phyloP scores from a whole-genome alignment of 768 basidiomycete species.

The Pisolithus microcarpus region DNA sequence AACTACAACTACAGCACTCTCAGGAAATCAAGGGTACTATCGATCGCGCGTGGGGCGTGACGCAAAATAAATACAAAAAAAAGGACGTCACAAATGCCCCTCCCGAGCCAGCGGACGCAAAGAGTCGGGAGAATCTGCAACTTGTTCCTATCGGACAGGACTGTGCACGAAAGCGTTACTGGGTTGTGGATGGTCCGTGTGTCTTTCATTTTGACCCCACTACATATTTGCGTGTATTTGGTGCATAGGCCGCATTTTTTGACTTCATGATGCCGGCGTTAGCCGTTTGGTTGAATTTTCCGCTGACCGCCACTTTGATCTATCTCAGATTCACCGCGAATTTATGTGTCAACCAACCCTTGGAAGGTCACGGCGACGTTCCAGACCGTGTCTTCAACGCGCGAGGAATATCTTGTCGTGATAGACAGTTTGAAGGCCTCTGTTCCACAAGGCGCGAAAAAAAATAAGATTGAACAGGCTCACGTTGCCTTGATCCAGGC shows the following conservation, averaged over 20 bases:
- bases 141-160: slow-evolving; percentile 76
- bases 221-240: slow-evolving; percentile 72
- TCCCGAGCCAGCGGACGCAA: slow-evolving; percentile 53
- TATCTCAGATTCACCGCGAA: slow-evolving; percentile 70
- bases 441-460: slow-evolving; percentile 40
- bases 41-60: slow-evolving; percentile 83
- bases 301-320: slow-evolving; percentile 27
- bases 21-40: slow-evolving; percentile 61
- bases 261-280: slow-evolving; percentile 33
- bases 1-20: slow-evolving; percentile 70
- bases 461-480: slow-evolving; percentile 51
- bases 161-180: slow-evolving; percentile 67
- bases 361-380: slow-evolving; percentile 84
- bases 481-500: slow-evolving; percentile 56
- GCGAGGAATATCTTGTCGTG: slow-evolving; percentile 62
- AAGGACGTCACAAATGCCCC: slow-evolving; percentile 51
- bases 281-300: slow-evolving; percentile 27
- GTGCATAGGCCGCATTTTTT: slow-evolving; percentile 39
- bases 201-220: slow-evolving; percentile 29
- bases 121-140: slow-evolving; percentile 57
- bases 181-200: slow-evolving; percentile 86
- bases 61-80: slow-evolving; percentile 81
- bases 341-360: slow-evolving; percentile 81
- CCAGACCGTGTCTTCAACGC: slow-evolving; percentile 60
- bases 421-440: slow-evolving; percentile 54